Base-by-base conservation (phyloP, 2,329 filamentous ascomycete genomes). In the Trichoderma aggressivum region DNA sequence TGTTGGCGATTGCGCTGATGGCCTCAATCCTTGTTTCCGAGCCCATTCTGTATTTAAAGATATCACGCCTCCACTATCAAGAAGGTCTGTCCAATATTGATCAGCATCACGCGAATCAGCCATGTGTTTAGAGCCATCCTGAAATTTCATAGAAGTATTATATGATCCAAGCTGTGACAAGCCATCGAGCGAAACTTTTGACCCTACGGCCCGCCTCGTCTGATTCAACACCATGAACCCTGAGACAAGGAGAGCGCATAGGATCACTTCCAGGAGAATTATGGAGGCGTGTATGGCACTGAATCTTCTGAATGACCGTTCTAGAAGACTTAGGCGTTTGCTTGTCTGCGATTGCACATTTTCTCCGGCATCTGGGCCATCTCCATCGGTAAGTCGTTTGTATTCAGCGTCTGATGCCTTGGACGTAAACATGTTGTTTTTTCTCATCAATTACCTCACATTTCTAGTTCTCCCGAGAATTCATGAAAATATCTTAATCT, bases 11-110 rank as follows among this genome's bases (percentile, higher is more conserved):
- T 39, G 64, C 7, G 61, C 65, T 12, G 73, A 72, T 34, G 65
- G 63, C 16, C 70, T 70, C 11, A 73, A 67, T 5, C 71, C 73
- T 34, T 72, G 70, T 2, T 64, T 34, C 3, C 30, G 65, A 26
- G 73, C 71, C 73, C 69, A 74, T 26, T 71, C 53, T 28, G 64
- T 73, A 32, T 71, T 63, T n/a, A 74, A 21, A 0, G 73, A 74
- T 14, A 73, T 65, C 3, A 73, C 73, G 5, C 73, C 70, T 30
- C 69, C 70, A 10, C 56, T 70, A 21, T 66, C 69, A 10, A 74
- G 65, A 28, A 74, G 65, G 0, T 53, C 28, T 24, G 7, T 53
- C 61, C 61, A 34, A 18, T 64, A 50, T 10, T 26, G n/a, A 21
- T 53, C 43, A 7, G 61, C 43, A 24, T 53, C 39, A 2, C 18